Conservation (phyloP, 2,329 filamentous ascomycete species). For the Neonectria faginata region DNA sequence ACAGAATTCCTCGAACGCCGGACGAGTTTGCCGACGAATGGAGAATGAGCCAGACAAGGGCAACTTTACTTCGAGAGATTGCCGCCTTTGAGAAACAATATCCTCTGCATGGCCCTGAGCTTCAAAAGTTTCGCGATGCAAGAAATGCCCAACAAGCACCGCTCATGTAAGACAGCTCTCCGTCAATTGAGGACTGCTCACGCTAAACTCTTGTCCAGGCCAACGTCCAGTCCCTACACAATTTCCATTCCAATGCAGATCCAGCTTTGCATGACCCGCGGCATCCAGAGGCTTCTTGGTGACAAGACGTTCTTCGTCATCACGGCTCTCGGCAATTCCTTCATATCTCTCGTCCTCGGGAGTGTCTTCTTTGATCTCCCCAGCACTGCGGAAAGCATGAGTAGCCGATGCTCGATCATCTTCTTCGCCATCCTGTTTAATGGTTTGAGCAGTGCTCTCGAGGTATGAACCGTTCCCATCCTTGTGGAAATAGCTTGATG, state of each 20-base stretch:
- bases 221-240: conserved; percentile 53
- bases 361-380: conserved; percentile 62
- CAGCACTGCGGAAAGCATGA: conserved; percentile 56
- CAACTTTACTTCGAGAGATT: conserved; percentile 17
- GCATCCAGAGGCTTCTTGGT: conserved; percentile 31
- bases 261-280: conserved; percentile 52
- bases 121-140: conserved; percentile 22
- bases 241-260: conserved; percentile 61
- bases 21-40: conserved; percentile 52
- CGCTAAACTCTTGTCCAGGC: conserved; percentile 19
- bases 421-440: conserved; percentile 66
- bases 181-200: not conserved
- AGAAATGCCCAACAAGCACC: conserved; percentile 31
- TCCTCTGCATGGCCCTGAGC: conserved; percentile 15
- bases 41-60: conserved; percentile 40
- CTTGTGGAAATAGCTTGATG: conserved; percentile 30
- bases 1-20: conserved; percentile 47
- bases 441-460: conserved; percentile 53
- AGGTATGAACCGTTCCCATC: conserved; percentile 34
- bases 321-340: conserved; percentile 48
- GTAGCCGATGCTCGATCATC: conserved; percentile 57
- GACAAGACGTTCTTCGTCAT: conserved; percentile 36
- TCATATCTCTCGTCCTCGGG: conserved; percentile 62
- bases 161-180: conserved; percentile 22
- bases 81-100: conserved; percentile 19